These are phyloP conservation scores for Fabrea salina DNA, from an alignment of 169 alveolate genomes.

Conservation along the genomic window DNA sequence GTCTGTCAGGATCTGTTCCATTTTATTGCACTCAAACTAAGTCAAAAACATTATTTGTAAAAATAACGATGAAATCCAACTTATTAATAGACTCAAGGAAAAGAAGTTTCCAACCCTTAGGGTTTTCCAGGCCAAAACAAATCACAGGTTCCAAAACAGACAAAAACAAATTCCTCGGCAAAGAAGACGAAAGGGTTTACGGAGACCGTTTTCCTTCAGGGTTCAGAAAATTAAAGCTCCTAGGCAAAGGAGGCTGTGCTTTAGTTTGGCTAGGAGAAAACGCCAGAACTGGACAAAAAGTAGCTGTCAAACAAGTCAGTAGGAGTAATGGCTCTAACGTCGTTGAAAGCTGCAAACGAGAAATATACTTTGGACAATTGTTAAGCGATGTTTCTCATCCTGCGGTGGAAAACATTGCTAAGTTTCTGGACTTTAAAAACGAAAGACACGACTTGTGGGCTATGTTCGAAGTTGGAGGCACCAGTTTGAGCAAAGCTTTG, in stretches of 20 bases:
- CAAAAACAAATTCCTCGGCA: too few relatives aligned
- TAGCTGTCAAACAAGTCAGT: slow-evolving; percentile 71
- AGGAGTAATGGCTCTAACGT: slow-evolving; percentile 27
- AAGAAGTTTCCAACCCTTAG: too few relatives aligned
- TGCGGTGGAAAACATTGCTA: slow-evolving; percentile 40
- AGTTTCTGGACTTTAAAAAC: slow-evolving; percentile 47
- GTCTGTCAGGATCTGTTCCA: too few relatives aligned
- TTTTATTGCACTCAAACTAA: too few relatives aligned
- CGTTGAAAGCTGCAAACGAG: slow-evolving; percentile 23
- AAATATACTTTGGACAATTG: slow-evolving; percentile 4
- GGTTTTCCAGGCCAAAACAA: too few relatives aligned
- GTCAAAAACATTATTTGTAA: too few relatives aligned
- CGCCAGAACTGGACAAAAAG: slow-evolving; percentile 33
- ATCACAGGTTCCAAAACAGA: too few relatives aligned
- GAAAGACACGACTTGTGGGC: slow-evolving; percentile 71
- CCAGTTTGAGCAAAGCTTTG: slow-evolving; percentile 45
- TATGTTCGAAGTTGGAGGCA: slow-evolving; percentile 75
- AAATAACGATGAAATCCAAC: background rate
- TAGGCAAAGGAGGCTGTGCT: slow-evolving; percentile 88
- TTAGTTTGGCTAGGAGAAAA: slow-evolving; percentile 76
- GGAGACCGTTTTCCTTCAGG: slow-evolving; percentile 59
- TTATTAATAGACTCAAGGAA: background rate
- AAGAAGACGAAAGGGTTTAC: slow-evolving; percentile 59
- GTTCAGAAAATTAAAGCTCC: slow-evolving; percentile 46
- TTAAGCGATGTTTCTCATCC: slow-evolving; percentile 37